Percentiles rank a stretch among this genome's conserved stretches.
These are phyloP conservation scores for Suillus occidentalis DNA, from an alignment of 768 basidiomycete species.

Conservation along the genomic window DNA sequence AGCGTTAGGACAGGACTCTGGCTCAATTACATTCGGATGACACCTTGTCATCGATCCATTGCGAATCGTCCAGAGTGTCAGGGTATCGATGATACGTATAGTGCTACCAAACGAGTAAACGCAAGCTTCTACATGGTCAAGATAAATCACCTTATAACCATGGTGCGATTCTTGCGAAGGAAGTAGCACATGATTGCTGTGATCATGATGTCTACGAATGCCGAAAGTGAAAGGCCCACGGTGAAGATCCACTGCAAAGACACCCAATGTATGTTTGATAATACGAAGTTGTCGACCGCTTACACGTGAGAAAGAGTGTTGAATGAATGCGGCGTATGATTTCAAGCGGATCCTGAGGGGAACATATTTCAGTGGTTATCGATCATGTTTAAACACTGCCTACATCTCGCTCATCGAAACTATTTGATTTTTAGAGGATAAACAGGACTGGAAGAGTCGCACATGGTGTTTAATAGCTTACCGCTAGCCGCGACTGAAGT, in stretches of 20 bases:
- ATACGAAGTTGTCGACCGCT: conserved; percentile 4
- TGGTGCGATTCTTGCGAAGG: conserved; percentile 39
- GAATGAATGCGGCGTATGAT: conserved; percentile 10
- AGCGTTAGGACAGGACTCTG: neutral
- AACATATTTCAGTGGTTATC: neutral
- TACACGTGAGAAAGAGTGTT: conserved; percentile 16
- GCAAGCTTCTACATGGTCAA: neutral
- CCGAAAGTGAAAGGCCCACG: conserved; percentile 44
- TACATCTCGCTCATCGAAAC: conserved; percentile 23
- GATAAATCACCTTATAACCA: conserved; percentile 33
- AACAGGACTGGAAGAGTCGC: conserved; percentile 10
- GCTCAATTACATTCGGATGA: neutral
- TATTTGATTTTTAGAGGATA: conserved; percentile 15
- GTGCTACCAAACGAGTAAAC: conserved; percentile 13
- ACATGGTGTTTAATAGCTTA: conserved; percentile 10
- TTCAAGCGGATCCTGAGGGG: conserved; percentile 15
- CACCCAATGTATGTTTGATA: conserved; percentile 9
- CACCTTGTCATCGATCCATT: conserved; percentile 24
- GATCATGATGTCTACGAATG: conserved; percentile 46
- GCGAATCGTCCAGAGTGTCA: conserved; percentile 23
- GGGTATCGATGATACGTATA: conserved; percentile 20
- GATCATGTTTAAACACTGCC: neutral
- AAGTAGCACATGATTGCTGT: conserved; percentile 42
- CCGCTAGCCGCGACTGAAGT: conserved; percentile 20
- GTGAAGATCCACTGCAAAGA: conserved; percentile 44